A percentile compares a stretch with the other conserved stretches of the same genome.
Evolutionary conservation across 202 grass and related monocot species (phyloP).

Genomic region (Hordeum pubiflorum): DNA sequence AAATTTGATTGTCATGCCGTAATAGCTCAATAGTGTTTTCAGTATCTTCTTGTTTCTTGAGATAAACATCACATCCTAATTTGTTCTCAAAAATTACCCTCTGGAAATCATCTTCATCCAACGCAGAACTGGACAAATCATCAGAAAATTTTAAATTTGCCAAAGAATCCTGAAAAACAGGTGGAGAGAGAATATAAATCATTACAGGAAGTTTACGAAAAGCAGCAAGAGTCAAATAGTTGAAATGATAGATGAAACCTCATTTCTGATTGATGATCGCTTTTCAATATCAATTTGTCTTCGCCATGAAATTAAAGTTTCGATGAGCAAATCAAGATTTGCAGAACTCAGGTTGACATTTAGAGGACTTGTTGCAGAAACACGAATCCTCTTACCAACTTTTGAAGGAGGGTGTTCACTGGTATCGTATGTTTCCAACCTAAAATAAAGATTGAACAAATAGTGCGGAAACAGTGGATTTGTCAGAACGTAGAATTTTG

Average conservation of each 20-base stretch:
- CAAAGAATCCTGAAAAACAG: conserved; percentile 45
- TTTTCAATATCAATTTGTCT: conserved; percentile 79
- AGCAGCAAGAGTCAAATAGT: background rate
- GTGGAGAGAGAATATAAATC: conserved; percentile 13
- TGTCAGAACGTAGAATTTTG: background rate
- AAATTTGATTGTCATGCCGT: conserved; percentile 59
- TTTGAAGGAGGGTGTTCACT: conserved; percentile 69
- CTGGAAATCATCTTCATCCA: conserved; percentile 90
- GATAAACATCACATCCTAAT: conserved; percentile 88
- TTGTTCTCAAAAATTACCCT: conserved; percentile 89
- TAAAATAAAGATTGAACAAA: conserved; percentile 40
- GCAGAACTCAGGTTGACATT: conserved; percentile 81
- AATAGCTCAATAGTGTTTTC: conserved; percentile 48
- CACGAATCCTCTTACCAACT: conserved; percentile 72
- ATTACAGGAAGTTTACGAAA: background rate
- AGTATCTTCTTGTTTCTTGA: conserved; percentile 61
- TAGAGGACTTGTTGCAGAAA: conserved; percentile 76
- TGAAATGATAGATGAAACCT: conserved; percentile 43
- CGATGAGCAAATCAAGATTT: conserved; percentile 80
- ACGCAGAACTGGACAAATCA: conserved; percentile 58
- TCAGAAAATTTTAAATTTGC: conserved; percentile 39
- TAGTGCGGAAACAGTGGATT: background rate
- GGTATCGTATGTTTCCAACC: conserved; percentile 89
- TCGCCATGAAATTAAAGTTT: conserved; percentile 86
- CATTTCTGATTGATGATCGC: conserved; percentile 55